Evolutionary conservation across 352 stramenopile genomes (phyloP).

Genomic region (Nothophytophthora sp.): DNA sequence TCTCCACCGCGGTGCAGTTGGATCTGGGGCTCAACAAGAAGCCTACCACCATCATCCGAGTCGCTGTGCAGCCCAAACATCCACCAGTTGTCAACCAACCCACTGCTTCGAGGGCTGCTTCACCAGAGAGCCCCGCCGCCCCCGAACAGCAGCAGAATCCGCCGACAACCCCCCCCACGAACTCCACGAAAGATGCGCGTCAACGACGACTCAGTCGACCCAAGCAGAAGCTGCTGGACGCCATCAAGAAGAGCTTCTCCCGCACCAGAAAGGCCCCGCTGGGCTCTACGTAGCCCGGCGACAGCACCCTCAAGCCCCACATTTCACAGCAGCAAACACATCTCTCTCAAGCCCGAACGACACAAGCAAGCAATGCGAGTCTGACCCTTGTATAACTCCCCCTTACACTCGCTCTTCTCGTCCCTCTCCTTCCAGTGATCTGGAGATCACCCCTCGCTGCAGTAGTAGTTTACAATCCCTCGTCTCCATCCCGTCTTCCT

Average conservation of each 20-base stretch:
- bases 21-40: conserved; percentile 43
- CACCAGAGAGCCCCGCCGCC: neutral
- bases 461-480: conserved; percentile 11
- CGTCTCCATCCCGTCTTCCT: conserved; percentile 1
- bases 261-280: conserved; percentile 23
- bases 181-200: conserved; percentile 2
- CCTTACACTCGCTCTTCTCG: too few relatives aligned
- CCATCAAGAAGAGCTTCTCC: conserved; percentile 52
- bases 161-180: neutral
- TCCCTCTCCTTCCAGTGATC: conserved; percentile 5
- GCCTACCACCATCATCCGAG: conserved; percentile 5
- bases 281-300: conserved; percentile 7
- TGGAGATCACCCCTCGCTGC: conserved; percentile 1
- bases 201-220: conserved; percentile 44
- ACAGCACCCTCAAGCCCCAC: neutral
- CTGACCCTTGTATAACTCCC: conserved; percentile 12
- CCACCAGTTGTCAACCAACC: conserved; percentile 1
- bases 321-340: too few relatives aligned
- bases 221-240: conserved; percentile 73
- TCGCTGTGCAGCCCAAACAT: conserved; percentile 24
- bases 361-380: too few relatives aligned
- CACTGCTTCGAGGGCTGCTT: neutral
- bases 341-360: too few relatives aligned
- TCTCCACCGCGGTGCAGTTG: conserved; percentile 54
- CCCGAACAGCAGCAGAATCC: conserved; percentile 9